Percentiles rank a stretch among this genome's conserved stretches.
These are phyloP conservation scores for Trichoderma sp. DNA, from an alignment of 2,329 filamentous ascomycete genomes.

Conservation along the genomic window DNA sequence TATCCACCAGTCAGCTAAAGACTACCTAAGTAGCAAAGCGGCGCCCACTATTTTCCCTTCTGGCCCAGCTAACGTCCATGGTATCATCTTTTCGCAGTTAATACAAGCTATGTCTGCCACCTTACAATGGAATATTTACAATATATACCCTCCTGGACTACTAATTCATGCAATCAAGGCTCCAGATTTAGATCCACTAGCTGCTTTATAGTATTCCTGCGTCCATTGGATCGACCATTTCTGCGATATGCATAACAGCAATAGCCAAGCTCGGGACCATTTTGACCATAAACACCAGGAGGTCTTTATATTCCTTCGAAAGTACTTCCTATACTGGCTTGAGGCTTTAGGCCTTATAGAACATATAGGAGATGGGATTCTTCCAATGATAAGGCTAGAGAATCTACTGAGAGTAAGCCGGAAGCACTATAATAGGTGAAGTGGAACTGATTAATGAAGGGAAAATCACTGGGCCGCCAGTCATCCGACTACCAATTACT, in stretches of 20 bases:
- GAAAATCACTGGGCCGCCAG: no score
- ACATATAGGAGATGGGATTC: background rate
- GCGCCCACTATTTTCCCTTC: conserved; percentile 34
- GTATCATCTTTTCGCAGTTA: background rate
- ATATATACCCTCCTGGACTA: conserved; percentile 27
- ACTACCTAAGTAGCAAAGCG: conserved; percentile 17
- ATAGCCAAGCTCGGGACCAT: background rate
- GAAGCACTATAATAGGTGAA: no score
- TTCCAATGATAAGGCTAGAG: background rate
- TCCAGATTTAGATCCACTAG: conserved; percentile 25
- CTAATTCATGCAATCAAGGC: conserved; percentile 7
- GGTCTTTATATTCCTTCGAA: conserved; percentile 22
- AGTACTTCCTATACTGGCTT: conserved; percentile 29
- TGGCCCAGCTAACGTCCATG: conserved; percentile 23
- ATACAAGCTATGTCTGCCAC: background rate
- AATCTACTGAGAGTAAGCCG: background rate
- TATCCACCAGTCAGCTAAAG: conserved; percentile 20
- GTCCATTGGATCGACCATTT: conserved; percentile 27
- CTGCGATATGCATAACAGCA: background rate
- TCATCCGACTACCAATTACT: no score
- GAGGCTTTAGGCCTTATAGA: conserved; percentile 27
- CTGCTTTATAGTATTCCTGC: conserved; percentile 19
- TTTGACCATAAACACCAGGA: background rate
- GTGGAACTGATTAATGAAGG: no score
- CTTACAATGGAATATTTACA: conserved; percentile 31